Percentiles rank a stretch among this genome's conserved stretches.
Conservation (phyloP, 306 rosid species). For the Elaeagnus macrophylla region DNA sequence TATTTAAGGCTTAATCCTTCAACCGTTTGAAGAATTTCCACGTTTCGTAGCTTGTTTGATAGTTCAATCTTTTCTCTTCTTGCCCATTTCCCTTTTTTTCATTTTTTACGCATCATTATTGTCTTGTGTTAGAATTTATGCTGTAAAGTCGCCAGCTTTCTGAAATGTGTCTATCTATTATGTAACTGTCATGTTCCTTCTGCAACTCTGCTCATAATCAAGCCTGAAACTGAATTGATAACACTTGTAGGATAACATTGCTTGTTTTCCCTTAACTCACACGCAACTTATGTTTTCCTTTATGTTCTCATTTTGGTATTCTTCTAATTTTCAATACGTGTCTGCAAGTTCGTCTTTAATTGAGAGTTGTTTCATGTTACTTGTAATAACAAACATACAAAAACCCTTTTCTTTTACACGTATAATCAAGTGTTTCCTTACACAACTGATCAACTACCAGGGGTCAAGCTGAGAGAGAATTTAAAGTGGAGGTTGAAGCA, state of each 20-base stretch:
- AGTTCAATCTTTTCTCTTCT: slow-evolving; percentile 12
- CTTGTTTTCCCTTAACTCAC: not conserved
- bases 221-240: slow-evolving; percentile 9
- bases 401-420: too few species aligned
- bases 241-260: slow-evolving; percentile 16
- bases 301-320: not conserved
- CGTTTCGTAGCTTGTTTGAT: too few species aligned
- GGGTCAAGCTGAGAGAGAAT: slow-evolving; percentile 98
- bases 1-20: too few species aligned
- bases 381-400: too few species aligned
- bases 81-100: not conserved
- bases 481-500: slow-evolving; percentile 86
- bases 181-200: slow-evolving; percentile 15
- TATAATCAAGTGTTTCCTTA: slow-evolving; percentile 9
- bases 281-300: not conserved
- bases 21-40: slow-evolving; percentile 12
- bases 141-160: slow-evolving; percentile 27
- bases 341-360: not conserved
- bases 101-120: slow-evolving; percentile 20
- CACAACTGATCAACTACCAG: slow-evolving; percentile 24
- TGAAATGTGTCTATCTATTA: slow-evolving; percentile 17
- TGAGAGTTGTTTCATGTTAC: not conserved
- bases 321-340: slow-evolving; percentile 1
- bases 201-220: slow-evolving; percentile 20
- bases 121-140: slow-evolving; percentile 26